Conservation (phyloP, 148 eudicot genomes). For the Dianthus caryophyllus region DNA sequence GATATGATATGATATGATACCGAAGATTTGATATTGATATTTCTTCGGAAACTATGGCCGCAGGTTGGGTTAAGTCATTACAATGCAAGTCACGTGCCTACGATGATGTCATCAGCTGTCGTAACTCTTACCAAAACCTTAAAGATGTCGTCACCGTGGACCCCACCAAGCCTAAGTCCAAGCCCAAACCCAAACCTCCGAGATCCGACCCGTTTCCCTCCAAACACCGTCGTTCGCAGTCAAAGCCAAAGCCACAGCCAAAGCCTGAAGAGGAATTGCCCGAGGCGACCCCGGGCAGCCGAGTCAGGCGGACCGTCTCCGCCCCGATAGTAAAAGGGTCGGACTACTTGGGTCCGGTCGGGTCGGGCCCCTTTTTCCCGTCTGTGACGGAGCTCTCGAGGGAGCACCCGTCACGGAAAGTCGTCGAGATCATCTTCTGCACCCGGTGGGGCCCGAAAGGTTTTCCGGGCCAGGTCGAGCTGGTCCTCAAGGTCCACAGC, state of each 20-base stretch:
- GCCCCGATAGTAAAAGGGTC: slow-evolving; percentile 11
- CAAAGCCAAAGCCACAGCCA: slow-evolving; percentile 18
- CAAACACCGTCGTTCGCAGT: slow-evolving; percentile 11
- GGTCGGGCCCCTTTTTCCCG: slow-evolving; percentile 35
- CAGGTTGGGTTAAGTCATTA: slow-evolving; percentile 77
- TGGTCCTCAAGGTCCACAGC: slow-evolving; percentile 77
- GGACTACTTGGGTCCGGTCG: not conserved
- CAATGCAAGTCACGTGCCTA: slow-evolving; percentile 81
- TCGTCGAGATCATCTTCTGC: slow-evolving; percentile 82
- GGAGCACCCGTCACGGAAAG: slow-evolving; percentile 88
- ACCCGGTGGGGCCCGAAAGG: slow-evolving; percentile 70
- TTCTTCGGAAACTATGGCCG: slow-evolving; percentile 43
- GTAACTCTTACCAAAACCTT: slow-evolving; percentile 44
- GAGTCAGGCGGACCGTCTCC: slow-evolving; percentile 18
- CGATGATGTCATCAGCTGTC: slow-evolving; percentile 78
- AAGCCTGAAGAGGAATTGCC: not conserved
- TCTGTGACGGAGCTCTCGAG: slow-evolving; percentile 63
- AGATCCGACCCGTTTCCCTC: slow-evolving; percentile 13
- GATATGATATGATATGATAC: not conserved
- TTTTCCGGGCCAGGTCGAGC: slow-evolving; percentile 70
- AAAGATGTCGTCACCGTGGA: slow-evolving; percentile 52
- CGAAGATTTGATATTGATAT: not conserved
- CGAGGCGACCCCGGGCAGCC: not conserved
- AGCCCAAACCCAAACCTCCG: slow-evolving; percentile 12
- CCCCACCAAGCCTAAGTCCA: slow-evolving; percentile 4